Evolutionary conservation across 169 alveolate species (phyloP), one percentile per base, ranked within the genome.

Genomic region (Miamiensis avidus): DNA sequence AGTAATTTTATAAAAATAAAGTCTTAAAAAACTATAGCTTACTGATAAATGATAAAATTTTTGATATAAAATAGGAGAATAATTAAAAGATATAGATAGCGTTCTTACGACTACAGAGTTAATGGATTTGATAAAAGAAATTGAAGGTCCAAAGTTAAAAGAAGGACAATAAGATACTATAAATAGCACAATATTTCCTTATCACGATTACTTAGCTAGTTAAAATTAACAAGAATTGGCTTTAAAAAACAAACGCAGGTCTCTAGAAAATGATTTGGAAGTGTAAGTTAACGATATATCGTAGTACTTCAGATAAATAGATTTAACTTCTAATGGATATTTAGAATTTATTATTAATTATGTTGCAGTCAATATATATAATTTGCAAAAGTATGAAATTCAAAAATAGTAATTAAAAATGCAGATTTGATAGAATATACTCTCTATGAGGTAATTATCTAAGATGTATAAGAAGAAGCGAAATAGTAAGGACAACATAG

Each of bases 71-170:
- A 69, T 81, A 32, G 93, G 74, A 34, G 26, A 34, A 28, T 75
- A 65, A 33, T 81, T 90, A 65, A 91, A 92, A 16, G 97, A 94
- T 83, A 95, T 97, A n/a, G 97, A 97, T 83, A 83, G 93, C 25
- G 99, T 95, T 30, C 84, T 97, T 28, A 94, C 97, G 31, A 92
- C 98, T 29, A 89, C 90, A 69, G 99, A 97, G 90, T 76, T 97
- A n/a, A 91, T 88, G 75, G 95, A 92, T 72, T 88, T 95, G 83
- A 75, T 95, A 82, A 72, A 92, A 85, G 76, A 82, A 76, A 75
- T 65, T 78, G 82, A 86, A 79, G 75, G 76, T 25, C 72, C 69
- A 6, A 81, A 84, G 26, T 73, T 34, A 34, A 33, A 29, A 34
- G 25, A 72, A 30, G 25, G 29, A 33, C 28, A 31, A 69, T 28